A percentile compares a stretch with the other conserved stretches of the same genome.
Evolutionary conservation across 352 stramenopile species (phyloP).

Genomic region (Pythium sukuiense): DNA sequence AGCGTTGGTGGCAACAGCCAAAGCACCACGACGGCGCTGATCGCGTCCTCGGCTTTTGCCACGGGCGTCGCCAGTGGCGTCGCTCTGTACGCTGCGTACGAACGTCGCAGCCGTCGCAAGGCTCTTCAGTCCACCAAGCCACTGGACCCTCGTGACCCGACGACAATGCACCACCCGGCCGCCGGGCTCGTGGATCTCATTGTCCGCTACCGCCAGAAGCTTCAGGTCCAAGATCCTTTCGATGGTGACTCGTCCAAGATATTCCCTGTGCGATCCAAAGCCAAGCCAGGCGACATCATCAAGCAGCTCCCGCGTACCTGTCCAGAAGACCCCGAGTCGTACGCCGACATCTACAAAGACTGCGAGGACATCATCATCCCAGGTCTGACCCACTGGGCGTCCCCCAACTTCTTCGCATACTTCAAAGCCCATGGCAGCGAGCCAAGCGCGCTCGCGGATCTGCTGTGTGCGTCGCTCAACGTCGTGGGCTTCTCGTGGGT

Average conservation of each 20-base stretch:
- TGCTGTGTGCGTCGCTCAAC: constrained; percentile 53
- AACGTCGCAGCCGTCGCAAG: constrained; percentile 31
- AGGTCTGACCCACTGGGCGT: constrained; percentile 66
- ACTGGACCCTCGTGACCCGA: constrained; percentile 39
- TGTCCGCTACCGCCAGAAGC: constrained; percentile 56
- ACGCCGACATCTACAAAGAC: constrained; percentile 65
- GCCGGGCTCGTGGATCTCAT: constrained; percentile 60
- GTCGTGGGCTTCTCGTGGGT: constrained; percentile 72
- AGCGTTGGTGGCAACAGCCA: neutral
- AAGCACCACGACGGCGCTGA: constrained; percentile 12
- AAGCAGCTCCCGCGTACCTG: constrained; percentile 41
- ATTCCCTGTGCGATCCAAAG: constrained; percentile 44
- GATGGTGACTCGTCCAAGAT: constrained; percentile 29
- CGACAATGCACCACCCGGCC: constrained; percentile 42
- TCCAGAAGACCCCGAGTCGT: constrained; percentile 54
- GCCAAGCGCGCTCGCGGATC: constrained; percentile 52
- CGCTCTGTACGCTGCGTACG: constrained; percentile 38
- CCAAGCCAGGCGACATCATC: constrained; percentile 47
- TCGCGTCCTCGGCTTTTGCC: constrained; percentile 39
- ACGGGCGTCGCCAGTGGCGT: constrained; percentile 40
- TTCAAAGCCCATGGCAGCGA: constrained; percentile 55
- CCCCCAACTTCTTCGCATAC: constrained; percentile 67
- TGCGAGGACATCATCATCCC: constrained; percentile 59
- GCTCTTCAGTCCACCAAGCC: constrained; percentile 41
- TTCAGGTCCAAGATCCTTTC: constrained; percentile 36